Conservation (phyloP, 257 asterid genomes). For the Ocimum tenuiflorum region DNA sequence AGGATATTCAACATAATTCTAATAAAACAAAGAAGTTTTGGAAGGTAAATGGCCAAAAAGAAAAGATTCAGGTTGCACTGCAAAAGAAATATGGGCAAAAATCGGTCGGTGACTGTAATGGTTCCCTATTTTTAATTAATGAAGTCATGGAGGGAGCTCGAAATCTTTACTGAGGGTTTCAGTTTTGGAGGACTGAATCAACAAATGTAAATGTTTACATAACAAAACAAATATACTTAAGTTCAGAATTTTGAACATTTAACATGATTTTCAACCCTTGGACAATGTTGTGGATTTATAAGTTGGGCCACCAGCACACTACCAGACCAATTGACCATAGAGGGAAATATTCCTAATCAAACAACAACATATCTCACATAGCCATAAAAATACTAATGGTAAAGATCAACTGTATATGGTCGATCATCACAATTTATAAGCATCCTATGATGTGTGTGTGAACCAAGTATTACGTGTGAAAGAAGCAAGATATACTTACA, state of each 20-base stretch:
- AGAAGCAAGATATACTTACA: conserved; percentile 35
- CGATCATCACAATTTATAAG: neutral
- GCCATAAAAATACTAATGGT: neutral
- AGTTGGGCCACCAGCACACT: neutral
- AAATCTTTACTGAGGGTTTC: neutral
- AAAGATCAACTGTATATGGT: neutral
- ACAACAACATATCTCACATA: neutral
- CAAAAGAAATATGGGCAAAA: neutral
- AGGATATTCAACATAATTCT: neutral
- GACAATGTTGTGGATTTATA: neutral
- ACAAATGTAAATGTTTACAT: neutral
- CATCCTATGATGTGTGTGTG: neutral
- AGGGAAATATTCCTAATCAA: neutral
- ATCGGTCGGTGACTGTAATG: neutral
- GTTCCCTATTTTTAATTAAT: neutral
- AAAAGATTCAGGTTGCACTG: neutral
- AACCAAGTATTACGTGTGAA: neutral
- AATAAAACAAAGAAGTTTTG: no score
- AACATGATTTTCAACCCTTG: neutral
- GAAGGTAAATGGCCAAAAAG: no score
- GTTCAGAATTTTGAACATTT: neutral
- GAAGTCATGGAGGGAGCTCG: neutral
- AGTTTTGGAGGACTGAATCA: neutral
- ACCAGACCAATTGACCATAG: neutral
- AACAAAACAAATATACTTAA: no score